Evolutionary conservation across 345 rosid species (phyloP), one percentile per base, ranked within the genome.

Genomic region (Nephelium lappaceum): DNA sequence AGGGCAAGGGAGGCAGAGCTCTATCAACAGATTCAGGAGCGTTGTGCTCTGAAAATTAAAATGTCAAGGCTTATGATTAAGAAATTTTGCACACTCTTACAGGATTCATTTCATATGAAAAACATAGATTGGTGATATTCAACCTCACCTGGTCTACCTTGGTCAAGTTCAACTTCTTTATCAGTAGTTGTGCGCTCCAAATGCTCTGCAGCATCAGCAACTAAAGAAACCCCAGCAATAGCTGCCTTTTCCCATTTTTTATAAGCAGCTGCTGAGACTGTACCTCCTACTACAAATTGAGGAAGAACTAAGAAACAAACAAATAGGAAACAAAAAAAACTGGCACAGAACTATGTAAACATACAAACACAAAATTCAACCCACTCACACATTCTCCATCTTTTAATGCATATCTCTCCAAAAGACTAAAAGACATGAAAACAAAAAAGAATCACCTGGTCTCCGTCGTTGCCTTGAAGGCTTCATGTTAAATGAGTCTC

Each of bases 151-250:
- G 79, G 71, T 77, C 75, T 73, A 86, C 87, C 87, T 74, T 84
- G 86, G 49, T 83, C 89, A 83, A 57, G 78, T 79, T 90, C 87
- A 81, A 85, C 81, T 79, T 88, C 92, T 75, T 90, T 89, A 76
- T 86, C 87, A 74, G 77, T 81, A 65, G 88, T 80, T 38, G 90
- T 78, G 78, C 91, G 91, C 84, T 97, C 98, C 83, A 97, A 84
- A 86, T 97, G 99, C 84, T 93, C 99, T 78, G 99, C 98, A 82
- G 99, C 99, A 82, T 94, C 98, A 76, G 99, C 99, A 83, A 94
- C 99, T 87, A 97, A 86, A 72, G 99, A 94, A 86, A 94, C 99
- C 75, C 99, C 99, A 83, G 97, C 98, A 75, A 92, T 94, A 51
- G 98, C 99, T 82, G 98, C 98, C 85, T 90, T 89, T 89, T 97